phyloP scores from a whole-genome alignment of 257 asterid genomes.

The Misopates orontium region DNA sequence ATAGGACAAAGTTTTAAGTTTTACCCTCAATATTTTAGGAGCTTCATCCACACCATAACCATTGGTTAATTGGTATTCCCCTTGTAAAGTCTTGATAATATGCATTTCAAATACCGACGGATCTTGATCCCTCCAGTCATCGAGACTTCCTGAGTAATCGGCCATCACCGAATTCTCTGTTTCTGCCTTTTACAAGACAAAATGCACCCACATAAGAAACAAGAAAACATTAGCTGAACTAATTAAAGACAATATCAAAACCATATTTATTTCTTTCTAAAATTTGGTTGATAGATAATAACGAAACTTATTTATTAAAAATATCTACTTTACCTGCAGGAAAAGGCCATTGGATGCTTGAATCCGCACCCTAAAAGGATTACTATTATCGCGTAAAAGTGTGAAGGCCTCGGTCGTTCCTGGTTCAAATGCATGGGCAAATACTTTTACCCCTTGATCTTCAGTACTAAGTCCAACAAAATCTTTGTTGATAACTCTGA shows the following conservation, averaged over 20 bases:
- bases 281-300: conserved; percentile 1
- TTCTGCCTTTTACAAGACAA: conserved; percentile 39
- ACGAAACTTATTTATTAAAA: not conserved
- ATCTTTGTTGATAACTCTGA: conserved; percentile 45
- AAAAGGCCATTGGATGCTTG: conserved; percentile 40
- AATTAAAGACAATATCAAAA: not conserved
- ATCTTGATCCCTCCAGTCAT: conserved; percentile 40
- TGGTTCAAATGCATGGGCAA: conserved; percentile 38
- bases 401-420: conserved; percentile 36
- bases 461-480: conserved; percentile 40
- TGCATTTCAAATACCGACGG: conserved; percentile 47
- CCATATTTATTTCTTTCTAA: not conserved
- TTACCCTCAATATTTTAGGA: conserved; percentile 38
- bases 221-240: not conserved
- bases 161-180: conserved; percentile 38
- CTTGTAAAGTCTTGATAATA: conserved; percentile 35
- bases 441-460: conserved; percentile 32
- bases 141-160: conserved; percentile 33
- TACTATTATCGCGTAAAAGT: conserved; percentile 25
- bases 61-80: conserved; percentile 44
- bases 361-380: conserved; percentile 41
- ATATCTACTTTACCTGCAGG: conserved; percentile 32
- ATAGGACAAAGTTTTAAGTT: not conserved
- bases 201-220: conserved; percentile 14
- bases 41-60: conserved; percentile 43